Evolutionary conservation across 169 alveolate species (phyloP), one percentile per base, ranked within the genome.

Genomic region (Plasmodium billcollinsi): DNA sequence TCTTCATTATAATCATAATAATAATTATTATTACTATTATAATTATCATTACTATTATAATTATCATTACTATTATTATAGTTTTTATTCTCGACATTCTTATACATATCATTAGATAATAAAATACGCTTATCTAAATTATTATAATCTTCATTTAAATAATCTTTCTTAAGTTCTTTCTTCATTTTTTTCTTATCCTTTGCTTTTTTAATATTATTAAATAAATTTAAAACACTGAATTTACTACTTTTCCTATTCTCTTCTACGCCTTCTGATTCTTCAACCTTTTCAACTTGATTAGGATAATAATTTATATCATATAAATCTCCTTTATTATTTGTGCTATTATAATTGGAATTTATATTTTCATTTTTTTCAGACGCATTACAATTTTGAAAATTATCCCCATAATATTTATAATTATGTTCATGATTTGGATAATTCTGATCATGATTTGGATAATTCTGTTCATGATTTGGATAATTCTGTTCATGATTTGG

Each of bases 151-250:
- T 54, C 14, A 69, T 69, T 20, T 69, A 14, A n/a, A 49, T 69
- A 69, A 24, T 45, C 11, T 45, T 15, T 21, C 9, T 69, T 49
- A 2, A 43, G 0, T 65, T 65, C 73, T 5, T 56, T 56, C 47
- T 39, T 39, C 47, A 39, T 50, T 70, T 70, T 70, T 14, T 18
- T n/a, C 24, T 47, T 70, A 26, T 70, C 52, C 43, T 49, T 43
- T 8, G 54, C 11, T 20, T 26, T 73, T 73, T 59, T 73, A 26
- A 73, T 52, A 56, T 56, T 24, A 29, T 26, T 54, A 52, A 73
- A 73, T 29, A 73, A 54, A 29, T 73, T 33, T 6, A 73, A 12
- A 29, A 73, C 54, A n/a, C 58, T 29, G 18, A 21, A n/a, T 1
- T 11, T 29, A 54, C 39, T 24, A 14, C 39, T 56, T 21, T 58